These are phyloP conservation scores for Lotmaria passim DNA, from an alignment of 208 protist genomes.

Conservation along the genomic window DNA sequence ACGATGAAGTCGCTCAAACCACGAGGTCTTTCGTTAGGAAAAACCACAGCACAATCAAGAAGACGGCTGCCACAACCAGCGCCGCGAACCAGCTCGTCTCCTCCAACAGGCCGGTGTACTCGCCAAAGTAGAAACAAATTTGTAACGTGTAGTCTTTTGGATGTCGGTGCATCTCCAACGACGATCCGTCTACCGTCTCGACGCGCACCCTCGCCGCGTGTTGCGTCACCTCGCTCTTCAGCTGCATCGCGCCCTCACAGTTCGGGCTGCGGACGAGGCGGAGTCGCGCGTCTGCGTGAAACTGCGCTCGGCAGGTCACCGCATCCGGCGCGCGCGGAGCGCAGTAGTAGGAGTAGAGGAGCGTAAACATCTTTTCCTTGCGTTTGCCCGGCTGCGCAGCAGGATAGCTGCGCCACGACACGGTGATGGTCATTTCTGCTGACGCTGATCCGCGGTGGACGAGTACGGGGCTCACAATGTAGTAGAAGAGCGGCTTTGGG, in stretches of 20 bases:
- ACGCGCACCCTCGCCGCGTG: conserved; percentile 34
- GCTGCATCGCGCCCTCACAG: conserved; percentile 32
- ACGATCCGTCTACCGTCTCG: conserved; percentile 22
- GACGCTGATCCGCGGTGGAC: neutral
- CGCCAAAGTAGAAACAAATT: conserved; percentile 56
- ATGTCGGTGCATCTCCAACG: conserved; percentile 24
- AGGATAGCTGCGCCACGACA: conserved; percentile 44
- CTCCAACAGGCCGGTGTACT: conserved; percentile 25
- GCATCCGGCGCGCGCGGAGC: conserved; percentile 55
- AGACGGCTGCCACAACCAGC: conserved; percentile 34
- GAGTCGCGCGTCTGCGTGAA: conserved; percentile 28
- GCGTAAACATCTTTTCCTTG: conserved; percentile 19
- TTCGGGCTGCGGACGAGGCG: conserved; percentile 51
- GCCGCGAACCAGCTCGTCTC: conserved; percentile 37
- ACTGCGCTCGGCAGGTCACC: conserved; percentile 45
- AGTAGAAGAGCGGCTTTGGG: conserved; percentile 45
- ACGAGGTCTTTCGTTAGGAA: conserved; percentile 73
- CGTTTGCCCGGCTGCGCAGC: neutral
- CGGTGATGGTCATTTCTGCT: conserved; percentile 25
- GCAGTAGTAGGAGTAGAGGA: conserved; percentile 70
- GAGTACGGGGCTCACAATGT: conserved; percentile 39
- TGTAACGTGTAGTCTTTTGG: conserved; percentile 48
- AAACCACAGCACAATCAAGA: conserved; percentile 57
- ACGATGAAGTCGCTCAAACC: conserved; percentile 14
- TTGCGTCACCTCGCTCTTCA: conserved; percentile 33